Conservation (phyloP, 352 stramenopile species). For the Plasmopara muralis region DNA sequence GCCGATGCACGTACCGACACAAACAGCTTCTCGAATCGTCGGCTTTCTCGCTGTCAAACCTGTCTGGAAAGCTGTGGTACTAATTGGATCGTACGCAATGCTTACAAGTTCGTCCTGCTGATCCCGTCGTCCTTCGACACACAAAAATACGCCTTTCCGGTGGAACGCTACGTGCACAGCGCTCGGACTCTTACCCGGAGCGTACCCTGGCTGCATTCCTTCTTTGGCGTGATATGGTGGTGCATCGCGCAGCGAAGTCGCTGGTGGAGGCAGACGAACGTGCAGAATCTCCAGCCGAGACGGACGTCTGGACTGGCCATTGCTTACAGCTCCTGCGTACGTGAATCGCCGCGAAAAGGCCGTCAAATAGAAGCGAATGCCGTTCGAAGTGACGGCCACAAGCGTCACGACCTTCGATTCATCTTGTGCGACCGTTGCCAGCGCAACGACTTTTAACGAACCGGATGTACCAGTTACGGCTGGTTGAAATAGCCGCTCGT, state of each 20-base stretch:
- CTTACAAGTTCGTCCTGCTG: conserved; percentile 72
- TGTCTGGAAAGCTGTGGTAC: conserved; percentile 50
- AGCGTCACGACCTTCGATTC: conserved; percentile 86
- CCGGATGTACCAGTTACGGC: conserved; percentile 18
- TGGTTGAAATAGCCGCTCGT: conserved; percentile 73
- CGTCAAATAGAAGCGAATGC: conserved; percentile 92
- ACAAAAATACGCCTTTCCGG: conserved; percentile 70
- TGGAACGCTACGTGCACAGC: conserved; percentile 75
- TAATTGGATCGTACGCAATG: conserved; percentile 67
- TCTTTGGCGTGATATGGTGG: conserved; percentile 83
- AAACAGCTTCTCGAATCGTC: conserved; percentile 70
- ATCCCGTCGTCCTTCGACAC: conserved; percentile 70
- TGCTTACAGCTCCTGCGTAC: conserved; percentile 26
- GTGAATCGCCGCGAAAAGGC: conserved; percentile 68
- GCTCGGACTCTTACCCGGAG: conserved; percentile 70
- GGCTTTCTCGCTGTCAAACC: conserved; percentile 45
- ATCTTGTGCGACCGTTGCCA: conserved; percentile 53
- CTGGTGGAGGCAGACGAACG: conserved; percentile 73
- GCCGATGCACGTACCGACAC: conserved; percentile 64
- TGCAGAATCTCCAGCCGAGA: conserved; percentile 69
- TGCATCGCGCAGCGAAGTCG: conserved; percentile 57
- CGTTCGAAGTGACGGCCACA: conserved; percentile 89
- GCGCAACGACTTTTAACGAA: conserved; percentile 62
- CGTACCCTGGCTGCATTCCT: conserved; percentile 78
- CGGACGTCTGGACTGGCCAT: conserved; percentile 42